phyloP scores from a whole-genome alignment of 2,329 filamentous ascomycete species.

The Hypoxylon rubiginosum region DNA sequence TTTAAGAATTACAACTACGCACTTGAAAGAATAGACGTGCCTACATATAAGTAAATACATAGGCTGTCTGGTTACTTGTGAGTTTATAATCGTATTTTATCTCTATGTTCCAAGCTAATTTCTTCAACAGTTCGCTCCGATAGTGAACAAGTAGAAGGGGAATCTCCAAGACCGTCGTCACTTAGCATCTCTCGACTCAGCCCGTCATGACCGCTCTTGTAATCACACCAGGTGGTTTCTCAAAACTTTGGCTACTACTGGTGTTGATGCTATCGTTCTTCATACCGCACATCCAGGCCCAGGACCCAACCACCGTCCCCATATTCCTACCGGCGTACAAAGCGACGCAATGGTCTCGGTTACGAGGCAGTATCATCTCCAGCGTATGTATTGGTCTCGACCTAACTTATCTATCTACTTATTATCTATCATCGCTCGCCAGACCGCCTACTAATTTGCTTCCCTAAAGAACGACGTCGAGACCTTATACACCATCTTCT shows the following conservation, averaged over 20 bases:
- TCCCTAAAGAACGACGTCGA: conserved; percentile 28
- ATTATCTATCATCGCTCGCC: neutral
- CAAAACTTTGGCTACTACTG: neutral
- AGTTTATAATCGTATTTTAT: too few relatives aligned
- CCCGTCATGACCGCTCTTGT: conserved; percentile 1
- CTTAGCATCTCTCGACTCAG: neutral
- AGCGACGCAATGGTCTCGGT: conserved; percentile 9
- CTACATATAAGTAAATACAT: too few relatives aligned
- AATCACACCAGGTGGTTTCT: neutral
- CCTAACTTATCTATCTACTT: neutral
- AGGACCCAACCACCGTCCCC: conserved; percentile 12
- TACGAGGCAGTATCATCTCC: conserved; percentile 31
- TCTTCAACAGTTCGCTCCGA: too few relatives aligned
- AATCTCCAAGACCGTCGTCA: too few relatives aligned
- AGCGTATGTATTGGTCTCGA: conserved; percentile 18
- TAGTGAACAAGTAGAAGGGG: too few relatives aligned
- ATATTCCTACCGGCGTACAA: conserved; percentile 26
- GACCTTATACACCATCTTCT: conserved; percentile 39
- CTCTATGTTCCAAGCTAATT: too few relatives aligned
- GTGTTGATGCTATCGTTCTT: conserved; percentile 4
- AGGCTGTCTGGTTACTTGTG: too few relatives aligned
- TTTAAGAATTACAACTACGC: neutral
- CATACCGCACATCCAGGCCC: conserved; percentile 1
- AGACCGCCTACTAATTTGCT: neutral
- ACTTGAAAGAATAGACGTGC: too few relatives aligned